Evolutionary conservation across 208 protist species (phyloP).

Genomic region (Giardia duodenalis): DNA sequence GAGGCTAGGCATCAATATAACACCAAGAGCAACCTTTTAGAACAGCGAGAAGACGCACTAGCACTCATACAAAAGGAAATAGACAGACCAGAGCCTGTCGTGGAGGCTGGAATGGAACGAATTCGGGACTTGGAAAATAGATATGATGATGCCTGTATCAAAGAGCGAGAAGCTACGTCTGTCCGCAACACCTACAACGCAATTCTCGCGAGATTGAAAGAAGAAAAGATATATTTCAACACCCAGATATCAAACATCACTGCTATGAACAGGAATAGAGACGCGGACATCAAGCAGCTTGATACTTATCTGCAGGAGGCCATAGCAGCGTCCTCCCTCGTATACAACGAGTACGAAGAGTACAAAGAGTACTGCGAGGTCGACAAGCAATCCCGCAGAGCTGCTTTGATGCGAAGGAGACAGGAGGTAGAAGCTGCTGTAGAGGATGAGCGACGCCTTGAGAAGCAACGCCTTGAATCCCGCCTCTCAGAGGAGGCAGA

Average conservation of each 20-base stretch:
- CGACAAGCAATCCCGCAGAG: not conserved
- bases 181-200: not conserved
- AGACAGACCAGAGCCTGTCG: not conserved
- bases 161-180: not conserved
- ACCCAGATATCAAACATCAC: not conserved
- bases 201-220: not conserved
- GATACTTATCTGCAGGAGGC: not conserved
- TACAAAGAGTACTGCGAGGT: not conserved
- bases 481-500: not conserved
- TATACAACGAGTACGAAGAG: not conserved
- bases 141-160: constrained; percentile 10
- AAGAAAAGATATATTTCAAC: not conserved
- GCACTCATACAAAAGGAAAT: not conserved
- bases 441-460: not conserved
- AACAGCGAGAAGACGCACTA: not conserved
- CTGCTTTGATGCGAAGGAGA: not conserved
- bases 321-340: not conserved
- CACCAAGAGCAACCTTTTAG: not conserved
- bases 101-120: not conserved
- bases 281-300: not conserved
- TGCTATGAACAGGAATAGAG: not conserved
- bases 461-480: not conserved
- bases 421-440: not conserved
- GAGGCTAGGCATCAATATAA: not conserved
- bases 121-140: not conserved